Evolutionary conservation across 345 rosid genomes (phyloP).

Genomic region (Eutrema heterophyllum): DNA sequence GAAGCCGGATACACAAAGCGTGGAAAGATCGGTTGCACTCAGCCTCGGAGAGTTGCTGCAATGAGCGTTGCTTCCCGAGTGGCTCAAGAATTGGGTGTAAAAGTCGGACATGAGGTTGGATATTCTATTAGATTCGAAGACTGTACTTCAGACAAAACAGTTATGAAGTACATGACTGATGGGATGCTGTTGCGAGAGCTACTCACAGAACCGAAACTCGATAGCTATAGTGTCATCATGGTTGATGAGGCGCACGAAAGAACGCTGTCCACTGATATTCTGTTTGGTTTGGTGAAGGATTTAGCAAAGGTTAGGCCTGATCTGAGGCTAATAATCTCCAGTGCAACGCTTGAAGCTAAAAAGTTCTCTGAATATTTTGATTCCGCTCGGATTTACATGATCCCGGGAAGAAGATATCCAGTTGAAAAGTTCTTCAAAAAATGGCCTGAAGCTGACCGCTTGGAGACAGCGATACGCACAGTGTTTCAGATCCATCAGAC

Average conservation of each 20-base stretch:
- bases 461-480: constrained; percentile 80
- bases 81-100: constrained; percentile 84
- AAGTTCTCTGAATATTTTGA: constrained; percentile 93
- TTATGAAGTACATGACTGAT: constrained; percentile 92
- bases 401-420: constrained; percentile 94
- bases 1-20: constrained; percentile 83
- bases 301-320: constrained; percentile 70
- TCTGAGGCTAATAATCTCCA: constrained; percentile 74
- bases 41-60: constrained; percentile 93
- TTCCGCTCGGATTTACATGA: constrained; percentile 71
- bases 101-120: constrained; percentile 95
- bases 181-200: constrained; percentile 93
- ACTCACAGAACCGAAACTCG: constrained; percentile 78
- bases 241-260: constrained; percentile 98
- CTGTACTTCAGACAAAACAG: constrained; percentile 84
- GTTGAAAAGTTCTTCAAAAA: constrained; percentile 72
- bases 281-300: constrained; percentile 47
- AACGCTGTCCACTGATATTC: constrained; percentile 79
- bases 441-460: constrained; percentile 74
- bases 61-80: constrained; percentile 95
- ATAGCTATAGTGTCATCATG: constrained; percentile 80
- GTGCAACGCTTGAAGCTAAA: constrained; percentile 95
- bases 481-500: constrained; percentile 80
- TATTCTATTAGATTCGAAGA: constrained; percentile 95
- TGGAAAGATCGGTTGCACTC: constrained; percentile 92